phyloP scores from a whole-genome alignment of 257 asterid species.

The Solanum boliviense region DNA sequence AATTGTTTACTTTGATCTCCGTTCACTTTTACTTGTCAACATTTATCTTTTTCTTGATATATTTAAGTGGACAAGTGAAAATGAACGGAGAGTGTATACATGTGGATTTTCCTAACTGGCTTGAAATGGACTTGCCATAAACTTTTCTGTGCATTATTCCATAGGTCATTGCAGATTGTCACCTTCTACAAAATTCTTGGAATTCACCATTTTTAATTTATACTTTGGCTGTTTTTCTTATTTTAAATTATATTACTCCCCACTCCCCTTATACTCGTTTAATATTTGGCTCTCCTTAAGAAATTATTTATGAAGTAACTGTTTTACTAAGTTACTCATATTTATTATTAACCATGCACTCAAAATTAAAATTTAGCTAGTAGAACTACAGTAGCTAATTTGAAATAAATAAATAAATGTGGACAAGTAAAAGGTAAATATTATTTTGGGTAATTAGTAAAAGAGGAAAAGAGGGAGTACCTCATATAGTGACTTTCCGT shows the following conservation, averaged over 20 bases:
- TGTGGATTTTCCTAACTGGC: neutral
- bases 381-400: neutral
- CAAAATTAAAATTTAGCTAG: neutral
- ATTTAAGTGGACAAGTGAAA: neutral
- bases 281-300: neutral
- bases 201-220: neutral
- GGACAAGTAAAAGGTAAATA: neutral
- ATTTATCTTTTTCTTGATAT: too few species aligned
- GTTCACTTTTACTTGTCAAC: neutral
- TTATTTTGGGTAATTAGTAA: neutral
- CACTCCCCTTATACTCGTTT: neutral
- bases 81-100: neutral
- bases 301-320: neutral
- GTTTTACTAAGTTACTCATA: neutral
- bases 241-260: neutral
- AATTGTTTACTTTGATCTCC: accelerated
- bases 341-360: neutral
- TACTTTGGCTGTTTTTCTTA: neutral
- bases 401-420: neutral
- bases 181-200: neutral
- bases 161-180: neutral
- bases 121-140: neutral
- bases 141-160: neutral
- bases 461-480: neutral
- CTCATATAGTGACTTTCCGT: neutral